Evolutionary conservation across 805 yeast genomes (phyloP).

Genomic region (Candida chauliodis): DNA sequence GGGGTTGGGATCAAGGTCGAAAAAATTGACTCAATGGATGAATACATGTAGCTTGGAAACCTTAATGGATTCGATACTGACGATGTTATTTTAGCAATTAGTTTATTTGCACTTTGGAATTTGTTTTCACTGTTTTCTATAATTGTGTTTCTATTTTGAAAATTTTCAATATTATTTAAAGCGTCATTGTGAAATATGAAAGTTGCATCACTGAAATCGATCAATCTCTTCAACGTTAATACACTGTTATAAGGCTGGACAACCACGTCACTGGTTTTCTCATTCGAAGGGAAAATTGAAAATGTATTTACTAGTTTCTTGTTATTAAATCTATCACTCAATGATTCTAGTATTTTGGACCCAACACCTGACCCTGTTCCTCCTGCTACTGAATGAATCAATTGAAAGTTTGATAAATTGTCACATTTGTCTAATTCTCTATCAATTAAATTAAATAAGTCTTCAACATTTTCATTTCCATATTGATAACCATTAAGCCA

Average conservation of each 20-base stretch:
- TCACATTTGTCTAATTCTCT: slow-evolving; percentile 90
- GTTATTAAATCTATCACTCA: slow-evolving; percentile 73
- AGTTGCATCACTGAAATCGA: slow-evolving; percentile 81
- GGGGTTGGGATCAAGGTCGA: slow-evolving; percentile 84
- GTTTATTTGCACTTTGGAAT: slow-evolving; percentile 75
- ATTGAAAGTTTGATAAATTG: slow-evolving; percentile 82
- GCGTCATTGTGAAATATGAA: slow-evolving; percentile 93
- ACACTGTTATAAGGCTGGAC: slow-evolving; percentile 95
- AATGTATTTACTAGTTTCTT: slow-evolving; percentile 83
- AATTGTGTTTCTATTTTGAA: slow-evolving; percentile 12
- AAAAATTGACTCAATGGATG: slow-evolving; percentile 74
- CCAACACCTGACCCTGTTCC: slow-evolving; percentile 99
- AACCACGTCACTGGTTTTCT: slow-evolving; percentile 85
- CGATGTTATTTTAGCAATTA: slow-evolving; percentile 81
- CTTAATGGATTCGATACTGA: slow-evolving; percentile 83
- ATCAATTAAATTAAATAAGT: slow-evolving; percentile 78
- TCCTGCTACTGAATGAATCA: slow-evolving; percentile 94
- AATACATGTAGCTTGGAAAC: slow-evolving; percentile 89
- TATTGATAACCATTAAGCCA: slow-evolving; percentile 90
- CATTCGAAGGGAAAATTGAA: slow-evolving; percentile 80
- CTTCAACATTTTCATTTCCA: slow-evolving; percentile 66
- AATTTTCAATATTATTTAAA: slow-evolving; percentile 59
- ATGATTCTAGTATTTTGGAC: slow-evolving; percentile 68
- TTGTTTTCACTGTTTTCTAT: slow-evolving; percentile 2
- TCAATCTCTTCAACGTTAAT: slow-evolving; percentile 73